Conservation (phyloP, 2,329 filamentous ascomycete genomes). For the Dactylellina haptotyla region DNA sequence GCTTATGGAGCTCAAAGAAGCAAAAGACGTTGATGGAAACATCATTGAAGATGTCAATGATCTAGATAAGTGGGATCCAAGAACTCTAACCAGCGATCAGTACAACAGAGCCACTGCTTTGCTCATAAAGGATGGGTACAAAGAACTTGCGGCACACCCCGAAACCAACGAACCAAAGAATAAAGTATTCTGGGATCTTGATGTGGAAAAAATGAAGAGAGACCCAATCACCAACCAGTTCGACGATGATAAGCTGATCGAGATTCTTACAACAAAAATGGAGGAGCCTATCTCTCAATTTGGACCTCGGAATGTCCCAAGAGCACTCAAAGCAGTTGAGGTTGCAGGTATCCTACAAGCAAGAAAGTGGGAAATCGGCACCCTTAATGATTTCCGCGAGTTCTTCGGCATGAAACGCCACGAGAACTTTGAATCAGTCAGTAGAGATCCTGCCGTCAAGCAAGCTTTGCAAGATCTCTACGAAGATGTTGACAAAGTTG, state of each 20-base stretch:
- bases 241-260: constrained; percentile 68
- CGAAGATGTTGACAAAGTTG: constrained; percentile 67
- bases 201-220: constrained; percentile 55
- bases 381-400: constrained; percentile 67
- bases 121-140: constrained; percentile 30
- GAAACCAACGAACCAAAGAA: constrained; percentile 25
- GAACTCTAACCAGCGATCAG: constrained; percentile 53
- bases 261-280: constrained; percentile 68
- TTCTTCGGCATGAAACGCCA: constrained; percentile 67
- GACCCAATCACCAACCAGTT: constrained; percentile 60
- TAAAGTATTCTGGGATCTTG: constrained; percentile 53
- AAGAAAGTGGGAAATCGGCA: constrained; percentile 71
- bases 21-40: constrained; percentile 57
- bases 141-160: constrained; percentile 12
- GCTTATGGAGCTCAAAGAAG: constrained; percentile 61
- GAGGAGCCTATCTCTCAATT: constrained; percentile 71
- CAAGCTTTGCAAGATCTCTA: constrained; percentile 64
- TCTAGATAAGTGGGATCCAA: constrained; percentile 45
- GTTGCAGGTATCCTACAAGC: constrained; percentile 72
- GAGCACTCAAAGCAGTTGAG: constrained; percentile 70
- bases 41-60: constrained; percentile 23
- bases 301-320: constrained; percentile 70
- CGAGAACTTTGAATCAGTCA: constrained; percentile 67
- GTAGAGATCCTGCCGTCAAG: constrained; percentile 65
- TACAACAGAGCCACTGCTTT: constrained; percentile 37